Percentiles rank a stretch among this genome's conserved stretches.
These are phyloP conservation scores for Neohortaea acidophila DNA, from an alignment of 495 filamentous ascomycete species.

Conservation along the genomic window DNA sequence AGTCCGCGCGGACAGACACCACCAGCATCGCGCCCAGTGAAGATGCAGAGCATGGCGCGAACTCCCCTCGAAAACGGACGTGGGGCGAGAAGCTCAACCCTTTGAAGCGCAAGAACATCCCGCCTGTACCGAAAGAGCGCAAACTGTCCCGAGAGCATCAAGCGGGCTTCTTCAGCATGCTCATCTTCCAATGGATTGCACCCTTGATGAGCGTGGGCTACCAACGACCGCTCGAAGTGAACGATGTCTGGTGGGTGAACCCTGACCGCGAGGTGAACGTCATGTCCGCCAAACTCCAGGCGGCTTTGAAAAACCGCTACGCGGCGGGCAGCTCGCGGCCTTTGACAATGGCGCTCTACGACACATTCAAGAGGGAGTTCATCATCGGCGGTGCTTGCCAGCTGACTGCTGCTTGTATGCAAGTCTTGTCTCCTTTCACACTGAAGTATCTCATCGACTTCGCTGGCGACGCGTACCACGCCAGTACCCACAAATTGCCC, in stretches of 20 bases:
- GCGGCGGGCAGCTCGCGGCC: conserved; percentile 56
- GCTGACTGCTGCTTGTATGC: conserved; percentile 50
- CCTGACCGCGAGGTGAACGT: conserved; percentile 56
- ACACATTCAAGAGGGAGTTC: conserved; percentile 77
- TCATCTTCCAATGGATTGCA: conserved; percentile 55
- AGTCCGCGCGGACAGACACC: conserved; percentile 11
- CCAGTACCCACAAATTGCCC: conserved; percentile 19
- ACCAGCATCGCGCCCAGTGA: conserved; percentile 12
- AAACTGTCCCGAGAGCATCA: conserved; percentile 39
- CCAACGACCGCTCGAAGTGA: conserved; percentile 62
- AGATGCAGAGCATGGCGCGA: conserved; percentile 17
- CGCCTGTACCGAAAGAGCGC: conserved; percentile 44
- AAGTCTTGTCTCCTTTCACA: conserved; percentile 53
- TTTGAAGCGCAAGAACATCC: conserved; percentile 41
- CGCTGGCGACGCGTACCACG: conserved; percentile 52
- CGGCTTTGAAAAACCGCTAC: conserved; percentile 50
- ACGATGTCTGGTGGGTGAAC: conserved; percentile 80
- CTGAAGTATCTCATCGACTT: conserved; percentile 29
- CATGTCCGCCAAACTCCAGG: conserved; percentile 46
- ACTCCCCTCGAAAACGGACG: conserved; percentile 29
- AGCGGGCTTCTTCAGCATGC: conserved; percentile 42
- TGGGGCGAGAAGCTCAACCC: conserved; percentile 51
- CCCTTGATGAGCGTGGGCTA: conserved; percentile 66
- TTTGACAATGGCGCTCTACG: conserved; percentile 65
- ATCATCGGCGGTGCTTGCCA: conserved; percentile 65